Percentiles rank a stretch among this genome's conserved stretches.
Conservation (phyloP, 176 grass and related monocot species). For the Thalia dealbata region DNA sequence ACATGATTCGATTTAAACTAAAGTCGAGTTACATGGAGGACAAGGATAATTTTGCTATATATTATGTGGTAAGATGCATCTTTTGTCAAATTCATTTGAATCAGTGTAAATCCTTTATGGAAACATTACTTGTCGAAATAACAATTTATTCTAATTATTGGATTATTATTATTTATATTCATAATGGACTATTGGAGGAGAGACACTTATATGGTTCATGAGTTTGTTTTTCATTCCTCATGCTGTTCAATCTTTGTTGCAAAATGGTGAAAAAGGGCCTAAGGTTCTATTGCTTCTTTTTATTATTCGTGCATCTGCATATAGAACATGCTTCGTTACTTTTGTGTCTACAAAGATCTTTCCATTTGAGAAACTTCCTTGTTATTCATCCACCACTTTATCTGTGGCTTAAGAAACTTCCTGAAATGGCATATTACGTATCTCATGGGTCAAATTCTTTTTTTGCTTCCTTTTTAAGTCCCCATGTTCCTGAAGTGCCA, state of each 20-base stretch:
- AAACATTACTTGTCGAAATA: neutral
- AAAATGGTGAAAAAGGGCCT: neutral
- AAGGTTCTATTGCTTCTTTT: neutral
- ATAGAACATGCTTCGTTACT: neutral
- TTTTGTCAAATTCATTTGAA: neutral
- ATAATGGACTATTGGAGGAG: too few relatives aligned
- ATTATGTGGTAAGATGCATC: constrained; percentile 6
- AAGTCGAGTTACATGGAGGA: constrained; percentile 22
- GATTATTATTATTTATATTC: too few relatives aligned
- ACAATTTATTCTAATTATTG: neutral
- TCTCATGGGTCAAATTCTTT: too few relatives aligned
- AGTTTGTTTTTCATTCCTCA: too few relatives aligned
- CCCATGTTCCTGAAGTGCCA: neutral
- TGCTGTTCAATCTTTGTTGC: neutral
- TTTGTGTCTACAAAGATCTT: neutral
- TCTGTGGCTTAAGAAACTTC: neutral
- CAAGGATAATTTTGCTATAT: constrained; percentile 19
- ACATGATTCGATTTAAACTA: constrained; percentile 19
- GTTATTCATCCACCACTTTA: neutral
- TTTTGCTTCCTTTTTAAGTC: too few relatives aligned
- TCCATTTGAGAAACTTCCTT: neutral
- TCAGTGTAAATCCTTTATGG: neutral
- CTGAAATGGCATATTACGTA: neutral
- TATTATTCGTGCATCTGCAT: neutral
- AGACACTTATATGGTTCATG: neutral